Percentiles rank a stretch among this genome's conserved stretches.
Evolutionary conservation across 345 rosid species (phyloP).

Genomic region (Sonneratia caseolaris): DNA sequence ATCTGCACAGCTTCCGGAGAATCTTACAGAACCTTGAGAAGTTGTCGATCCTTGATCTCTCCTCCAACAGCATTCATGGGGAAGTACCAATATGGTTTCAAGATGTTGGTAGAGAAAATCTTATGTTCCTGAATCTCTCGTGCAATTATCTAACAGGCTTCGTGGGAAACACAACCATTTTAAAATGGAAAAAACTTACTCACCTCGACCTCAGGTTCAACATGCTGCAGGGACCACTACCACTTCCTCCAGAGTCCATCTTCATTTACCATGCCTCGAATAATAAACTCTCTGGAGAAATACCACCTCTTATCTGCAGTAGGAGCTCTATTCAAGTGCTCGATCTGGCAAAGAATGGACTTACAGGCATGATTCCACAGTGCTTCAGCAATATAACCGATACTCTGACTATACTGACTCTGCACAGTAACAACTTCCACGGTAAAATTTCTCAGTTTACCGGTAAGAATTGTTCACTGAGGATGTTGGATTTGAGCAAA

Average conservation of each 20-base stretch:
- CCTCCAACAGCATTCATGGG: background rate
- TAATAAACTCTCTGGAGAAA: constrained; percentile 7
- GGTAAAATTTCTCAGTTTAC: background rate
- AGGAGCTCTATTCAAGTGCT: background rate
- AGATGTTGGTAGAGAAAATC: background rate
- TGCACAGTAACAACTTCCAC: constrained; percentile 1
- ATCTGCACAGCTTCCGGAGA: constrained; percentile 3
- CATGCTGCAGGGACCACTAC: constrained; percentile 7
- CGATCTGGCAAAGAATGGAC: constrained; percentile 3
- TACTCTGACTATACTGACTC: background rate
- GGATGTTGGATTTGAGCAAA: background rate
- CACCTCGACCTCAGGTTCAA: constrained; percentile 9
- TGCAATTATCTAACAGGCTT: background rate
- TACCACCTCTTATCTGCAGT: background rate
- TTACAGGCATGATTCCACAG: constrained; percentile 13
- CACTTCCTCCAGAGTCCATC: constrained; percentile 3
- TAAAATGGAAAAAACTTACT: background rate
- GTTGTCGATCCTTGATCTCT: constrained; percentile 4
- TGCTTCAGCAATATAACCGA: constrained; percentile 15
- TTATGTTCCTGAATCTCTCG: constrained; percentile 4
- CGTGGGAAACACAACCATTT: no score
- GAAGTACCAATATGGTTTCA: constrained; percentile 9
- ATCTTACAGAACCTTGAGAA: background rate
- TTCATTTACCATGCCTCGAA: background rate
- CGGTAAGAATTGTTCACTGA: background rate